Base-by-base conservation (phyloP, 805 yeast genomes). In the Ogataea corticis region DNA sequence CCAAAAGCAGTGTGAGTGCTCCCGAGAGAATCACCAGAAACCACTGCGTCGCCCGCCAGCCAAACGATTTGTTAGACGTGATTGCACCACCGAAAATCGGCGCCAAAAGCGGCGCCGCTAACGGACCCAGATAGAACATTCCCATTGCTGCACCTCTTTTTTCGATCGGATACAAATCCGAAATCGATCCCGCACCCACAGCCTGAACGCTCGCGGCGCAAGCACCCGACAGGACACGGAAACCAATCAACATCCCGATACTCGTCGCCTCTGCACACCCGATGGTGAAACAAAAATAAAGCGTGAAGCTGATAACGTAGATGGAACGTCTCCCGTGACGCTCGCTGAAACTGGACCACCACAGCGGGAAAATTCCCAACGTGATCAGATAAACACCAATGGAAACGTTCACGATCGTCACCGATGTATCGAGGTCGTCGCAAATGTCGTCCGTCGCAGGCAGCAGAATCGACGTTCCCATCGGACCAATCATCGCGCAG, bases 41-140 rank as follows among this genome's bases (percentile, higher is more conserved):
- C 92, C 95, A 89, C 58, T 86, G 94, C 2, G 96, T 86, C 2
- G 92, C 87, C 60, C 96, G 72, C 96, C 96, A 89, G 7, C 89
- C 88, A 83, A 89, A 85, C 10, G 73, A 71, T 34, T 75, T 70
- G 31, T 61, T 58, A 9, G 53, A 49, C 6, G 85, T 76, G 23
- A 89, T 75, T 2, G 82, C 81, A 48, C 96, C 92, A 40, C 96
- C 96, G 42, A 82, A 61, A 18, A 88, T 83, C 2, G 96, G 96
- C 12, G 91, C 82, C 3, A 86, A 51, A 40, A 89, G 71, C 0
- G 96, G 96, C 0, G 94, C 96, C 54, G 82, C 73, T 35, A 89
- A 79, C 0, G 92, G 86, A 0, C 96, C 96, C 38, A 89, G 65
- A 59, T 88, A 89, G 56, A 78, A 88, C 38, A 80, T 70, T 0